Conservation (phyloP, 805 yeast genomes). For the Wickerhamiella sorbophila region DNA sequence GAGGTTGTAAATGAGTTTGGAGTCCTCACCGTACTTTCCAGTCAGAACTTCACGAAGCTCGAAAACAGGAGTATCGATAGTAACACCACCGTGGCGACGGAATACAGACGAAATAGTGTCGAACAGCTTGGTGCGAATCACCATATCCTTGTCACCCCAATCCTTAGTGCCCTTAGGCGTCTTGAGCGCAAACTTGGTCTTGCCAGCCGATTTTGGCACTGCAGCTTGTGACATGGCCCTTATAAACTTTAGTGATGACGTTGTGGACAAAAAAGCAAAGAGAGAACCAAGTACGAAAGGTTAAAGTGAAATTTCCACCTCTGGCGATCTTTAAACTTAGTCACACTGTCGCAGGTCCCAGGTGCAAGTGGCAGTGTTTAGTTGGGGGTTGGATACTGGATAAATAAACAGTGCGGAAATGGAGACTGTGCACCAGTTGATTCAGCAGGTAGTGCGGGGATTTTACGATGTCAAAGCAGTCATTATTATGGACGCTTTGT, state of each 20-base stretch:
- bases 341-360: too few species aligned
- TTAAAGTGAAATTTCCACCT: background rate
- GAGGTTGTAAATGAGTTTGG: slow-evolving; percentile 85
- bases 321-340: background rate
- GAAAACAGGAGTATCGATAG: slow-evolving; percentile 96
- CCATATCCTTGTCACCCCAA: slow-evolving; percentile 98
- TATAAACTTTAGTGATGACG: background rate
- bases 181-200: slow-evolving; percentile 49
- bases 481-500: slow-evolving; percentile 70
- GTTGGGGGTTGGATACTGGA: too few species aligned
- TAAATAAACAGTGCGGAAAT: too few species aligned
- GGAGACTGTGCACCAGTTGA: slow-evolving; percentile 36
- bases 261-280: background rate
- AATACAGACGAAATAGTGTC: slow-evolving; percentile 55
- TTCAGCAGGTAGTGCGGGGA: slow-evolving; percentile 71
- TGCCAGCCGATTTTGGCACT: background rate
- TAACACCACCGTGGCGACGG: slow-evolving; percentile 95
- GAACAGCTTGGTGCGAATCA: slow-evolving; percentile 79
- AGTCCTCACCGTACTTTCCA: slow-evolving; percentile 98
- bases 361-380: too few species aligned
- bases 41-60: slow-evolving; percentile 89
- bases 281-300: too few species aligned
- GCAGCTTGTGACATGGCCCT: background rate
- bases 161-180: slow-evolving; percentile 96
- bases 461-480: slow-evolving; percentile 79